These are phyloP conservation scores for Camillea tinctor DNA, from an alignment of 2,329 filamentous ascomycete species.

Conservation along the genomic window DNA sequence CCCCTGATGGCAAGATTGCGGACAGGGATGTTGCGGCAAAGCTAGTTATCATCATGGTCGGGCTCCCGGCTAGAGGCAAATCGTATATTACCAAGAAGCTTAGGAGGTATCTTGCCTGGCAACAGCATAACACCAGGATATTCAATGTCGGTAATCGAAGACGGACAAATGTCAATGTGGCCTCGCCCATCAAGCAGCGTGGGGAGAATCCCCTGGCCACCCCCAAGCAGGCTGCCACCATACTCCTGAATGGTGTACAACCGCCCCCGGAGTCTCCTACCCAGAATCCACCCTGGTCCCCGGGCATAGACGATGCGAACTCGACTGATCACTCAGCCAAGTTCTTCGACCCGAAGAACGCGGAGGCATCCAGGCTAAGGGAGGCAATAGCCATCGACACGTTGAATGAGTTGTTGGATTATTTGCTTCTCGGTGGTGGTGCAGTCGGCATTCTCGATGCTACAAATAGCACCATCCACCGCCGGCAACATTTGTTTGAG, in stretches of 20 bases:
- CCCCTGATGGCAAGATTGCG: slow-evolving; percentile 91
- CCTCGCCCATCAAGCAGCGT: slow-evolving; percentile 35
- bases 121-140: slow-evolving; percentile 92
- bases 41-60: slow-evolving; percentile 97
- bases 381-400: slow-evolving; percentile 93
- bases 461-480: slow-evolving; percentile 90
- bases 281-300: slow-evolving; percentile 37
- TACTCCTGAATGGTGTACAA: slow-evolving; percentile 53
- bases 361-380: slow-evolving; percentile 74
- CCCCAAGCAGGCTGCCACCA: slow-evolving; percentile 54
- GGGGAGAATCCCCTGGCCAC: slow-evolving; percentile 39
- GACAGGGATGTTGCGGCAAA: slow-evolving; percentile 94
- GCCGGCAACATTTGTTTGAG: slow-evolving; percentile 79
- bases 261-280: slow-evolving; percentile 30
- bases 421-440: slow-evolving; percentile 77
- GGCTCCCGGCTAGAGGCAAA: slow-evolving; percentile 90
- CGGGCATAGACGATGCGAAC: slow-evolving; percentile 34
- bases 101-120: slow-evolving; percentile 91
- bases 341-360: slow-evolving; percentile 92
- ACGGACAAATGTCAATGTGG: slow-evolving; percentile 69
- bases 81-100: slow-evolving; percentile 99
- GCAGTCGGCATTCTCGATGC: slow-evolving; percentile 95
- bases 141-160: slow-evolving; percentile 97
- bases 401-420: slow-evolving; percentile 86
- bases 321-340: slow-evolving; percentile 76